A percentile compares a stretch with the other conserved stretches of the same genome.
phyloP scores from a whole-genome alignment of 176 grass and related monocot genomes.

The Secale cereale region DNA sequence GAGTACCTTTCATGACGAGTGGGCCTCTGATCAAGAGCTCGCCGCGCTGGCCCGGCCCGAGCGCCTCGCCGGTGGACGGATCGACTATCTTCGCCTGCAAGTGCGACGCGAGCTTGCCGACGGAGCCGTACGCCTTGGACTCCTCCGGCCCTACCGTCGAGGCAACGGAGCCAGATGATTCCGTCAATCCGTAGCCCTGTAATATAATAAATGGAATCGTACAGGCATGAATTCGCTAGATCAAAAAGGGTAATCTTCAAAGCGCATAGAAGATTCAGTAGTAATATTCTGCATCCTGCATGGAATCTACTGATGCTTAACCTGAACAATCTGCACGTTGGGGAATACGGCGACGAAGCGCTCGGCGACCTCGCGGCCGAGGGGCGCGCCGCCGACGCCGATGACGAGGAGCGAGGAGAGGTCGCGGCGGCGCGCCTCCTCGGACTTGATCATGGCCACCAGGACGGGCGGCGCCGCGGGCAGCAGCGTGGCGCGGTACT shows the following conservation, averaged over 20 bases:
- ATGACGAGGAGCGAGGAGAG: constrained; percentile 60
- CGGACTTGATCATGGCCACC: constrained; percentile 67
- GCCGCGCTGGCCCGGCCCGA: constrained; percentile 56
- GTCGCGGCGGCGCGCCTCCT: constrained; percentile 53
- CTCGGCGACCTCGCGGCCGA: constrained; percentile 62
- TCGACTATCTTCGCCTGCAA: constrained; percentile 80
- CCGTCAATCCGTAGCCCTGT: constrained; percentile 85
- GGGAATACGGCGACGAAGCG: constrained; percentile 66
- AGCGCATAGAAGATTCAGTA: not conserved
- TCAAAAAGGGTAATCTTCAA: constrained; percentile 8
- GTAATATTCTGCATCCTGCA: not conserved
- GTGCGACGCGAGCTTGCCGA: constrained; percentile 56
- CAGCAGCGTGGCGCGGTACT: constrained; percentile 55
- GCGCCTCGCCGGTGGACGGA: constrained; percentile 55
- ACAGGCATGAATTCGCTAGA: not conserved
- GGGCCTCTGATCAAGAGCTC: constrained; percentile 78
- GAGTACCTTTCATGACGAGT: constrained; percentile 69
- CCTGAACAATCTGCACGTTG: constrained; percentile 61
- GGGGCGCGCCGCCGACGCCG: constrained; percentile 65
- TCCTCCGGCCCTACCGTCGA: constrained; percentile 54
- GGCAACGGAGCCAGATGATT: constrained; percentile 42
- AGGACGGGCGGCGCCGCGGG: constrained; percentile 65
- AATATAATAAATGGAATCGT: not conserved
- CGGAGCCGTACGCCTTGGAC: constrained; percentile 51
- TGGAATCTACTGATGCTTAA: constrained; percentile 22